Base-by-base conservation (phyloP, 176 grass and related monocot genomes). In the Eragrostis nindensis region DNA sequence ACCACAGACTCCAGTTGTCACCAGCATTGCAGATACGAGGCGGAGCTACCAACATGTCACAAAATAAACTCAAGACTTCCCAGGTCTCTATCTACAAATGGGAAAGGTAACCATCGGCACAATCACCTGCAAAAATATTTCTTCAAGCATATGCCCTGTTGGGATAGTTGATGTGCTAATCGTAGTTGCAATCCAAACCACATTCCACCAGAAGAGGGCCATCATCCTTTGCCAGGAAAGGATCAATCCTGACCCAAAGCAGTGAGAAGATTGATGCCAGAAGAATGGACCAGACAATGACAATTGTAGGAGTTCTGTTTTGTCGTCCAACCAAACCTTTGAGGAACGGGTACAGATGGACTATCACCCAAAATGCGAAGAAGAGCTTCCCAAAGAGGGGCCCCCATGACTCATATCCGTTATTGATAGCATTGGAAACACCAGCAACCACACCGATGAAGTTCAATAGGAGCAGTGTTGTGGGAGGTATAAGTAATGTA, bases 281-380 rank as follows among this genome's bases (percentile, higher is more conserved):
- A 12, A 92, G 87, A 80, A 92, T 92, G 71, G 90, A 92, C 90
- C 90, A 92, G 41, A 92, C 90, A 7, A 92, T 89, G 32, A 92
- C 80, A 80, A 92, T 92, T 29, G 87, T 92, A 62, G 90, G 90
- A 12, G 90, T 92, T 71, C 90, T 88, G 80, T 92, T 92, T 63
- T 92, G 90, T 52, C 90, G 82, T 61, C 90, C 90, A 39, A 92
- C 87, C 54, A 92, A 88, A 89, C 90, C 90, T 76, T 92, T 92
- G 19, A 92, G 90, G 87, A 92, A 92, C 0, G 90, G 90, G 77
- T 92, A 92, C 17, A 92, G 83, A 83, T 92, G 90, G 66, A 92
- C 86, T 13, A 92, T 92, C 83, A 92, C 90, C 90, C 90, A 92
- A 52, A 92, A 92, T 71, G 90, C 83, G 74, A 92, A 92, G 61